Evolutionary conservation across 164 flowering plant genomes (phyloP).

Genomic region (Dillenia suffruticosa): DNA sequence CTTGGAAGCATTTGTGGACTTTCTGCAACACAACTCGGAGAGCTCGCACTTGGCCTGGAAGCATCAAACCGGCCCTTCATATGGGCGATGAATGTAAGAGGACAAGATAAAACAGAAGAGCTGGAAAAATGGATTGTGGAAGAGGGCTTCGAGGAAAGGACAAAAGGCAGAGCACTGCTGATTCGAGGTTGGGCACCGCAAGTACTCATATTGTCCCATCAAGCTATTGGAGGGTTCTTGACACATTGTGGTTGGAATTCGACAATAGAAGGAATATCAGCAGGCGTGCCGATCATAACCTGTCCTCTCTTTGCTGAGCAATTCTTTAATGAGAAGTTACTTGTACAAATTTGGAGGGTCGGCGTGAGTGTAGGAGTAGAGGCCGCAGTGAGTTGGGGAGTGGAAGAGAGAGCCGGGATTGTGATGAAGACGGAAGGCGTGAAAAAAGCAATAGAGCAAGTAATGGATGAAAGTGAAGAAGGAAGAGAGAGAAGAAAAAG

Average conservation of each 20-base stretch:
- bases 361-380: conserved; percentile 38
- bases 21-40: conserved; percentile 17
- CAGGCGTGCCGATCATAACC: conserved; percentile 33
- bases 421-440: conserved; percentile 31
- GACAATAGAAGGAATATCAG: conserved; percentile 19
- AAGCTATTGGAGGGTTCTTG: conserved; percentile 39
- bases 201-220: conserved; percentile 34
- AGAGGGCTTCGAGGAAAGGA: conserved; percentile 32
- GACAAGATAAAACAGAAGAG: conserved; percentile 11
- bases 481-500: conserved; percentile 15
- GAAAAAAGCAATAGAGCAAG: conserved; percentile 13
- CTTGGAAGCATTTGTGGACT: conserved; percentile 31
- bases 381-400: conserved; percentile 7
- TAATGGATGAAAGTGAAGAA: conserved; percentile 18
- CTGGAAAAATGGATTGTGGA: conserved; percentile 28
- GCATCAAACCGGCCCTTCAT: conserved; percentile 33
- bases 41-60: conserved; percentile 39
- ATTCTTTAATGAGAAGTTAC: conserved; percentile 34
- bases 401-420: conserved; percentile 22
- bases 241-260: conserved; percentile 61
- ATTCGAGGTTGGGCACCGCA: conserved; percentile 57
- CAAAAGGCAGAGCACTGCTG: conserved; percentile 26
- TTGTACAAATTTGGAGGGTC: conserved; percentile 23
- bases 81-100: conserved; percentile 34
- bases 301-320: conserved; percentile 38